These are phyloP conservation scores for Ophiocordyceps sinensis DNA, from an alignment of 2,329 filamentous ascomycete genomes.

Conservation along the genomic window DNA sequence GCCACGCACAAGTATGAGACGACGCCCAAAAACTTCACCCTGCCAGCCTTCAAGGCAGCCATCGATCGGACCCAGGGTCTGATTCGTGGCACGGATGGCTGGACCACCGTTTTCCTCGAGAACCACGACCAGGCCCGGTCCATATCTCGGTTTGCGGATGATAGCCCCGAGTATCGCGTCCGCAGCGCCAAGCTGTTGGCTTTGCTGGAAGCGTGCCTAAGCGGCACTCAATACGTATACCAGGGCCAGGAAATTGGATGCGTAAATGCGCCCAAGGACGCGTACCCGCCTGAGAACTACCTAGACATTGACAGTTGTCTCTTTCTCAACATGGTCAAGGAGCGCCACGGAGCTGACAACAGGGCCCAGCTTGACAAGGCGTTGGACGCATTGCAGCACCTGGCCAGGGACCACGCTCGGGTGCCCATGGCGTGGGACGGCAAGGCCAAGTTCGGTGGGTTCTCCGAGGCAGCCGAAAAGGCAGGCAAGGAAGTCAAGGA, in stretches of 20 bases:
- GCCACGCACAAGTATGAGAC: conserved; percentile 37
- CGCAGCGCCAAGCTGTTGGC: conserved; percentile 44
- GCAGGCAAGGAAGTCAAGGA: conserved; percentile 11
- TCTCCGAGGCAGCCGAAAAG: conserved; percentile 20
- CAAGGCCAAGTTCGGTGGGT: conserved; percentile 15
- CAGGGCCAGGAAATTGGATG: conserved; percentile 55
- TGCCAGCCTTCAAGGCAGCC: conserved; percentile 32
- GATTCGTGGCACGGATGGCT: conserved; percentile 38
- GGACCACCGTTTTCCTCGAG: conserved; percentile 51
- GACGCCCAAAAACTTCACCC: conserved; percentile 25
- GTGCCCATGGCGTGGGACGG: conserved; percentile 52
- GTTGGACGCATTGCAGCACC: conserved; percentile 14
- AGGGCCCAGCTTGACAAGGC: conserved; percentile 20
- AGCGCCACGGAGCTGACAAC: conserved; percentile 13
- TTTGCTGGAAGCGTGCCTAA: conserved; percentile 33
- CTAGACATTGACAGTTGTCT: conserved; percentile 34
- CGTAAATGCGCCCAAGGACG: conserved; percentile 41
- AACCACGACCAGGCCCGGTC: conserved; percentile 51
- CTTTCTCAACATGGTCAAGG: conserved; percentile 16
- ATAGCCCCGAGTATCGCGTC: conserved; percentile 30
- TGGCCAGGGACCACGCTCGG: conserved; percentile 46
- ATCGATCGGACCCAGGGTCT: conserved; percentile 35
- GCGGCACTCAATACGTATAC: conserved; percentile 51
- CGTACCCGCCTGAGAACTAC: conserved; percentile 43
- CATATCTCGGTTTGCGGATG: conserved; percentile 38